Evolutionary conservation across 805 yeast species (phyloP).

Genomic region (Wickerhamomyces sydowiorum): DNA sequence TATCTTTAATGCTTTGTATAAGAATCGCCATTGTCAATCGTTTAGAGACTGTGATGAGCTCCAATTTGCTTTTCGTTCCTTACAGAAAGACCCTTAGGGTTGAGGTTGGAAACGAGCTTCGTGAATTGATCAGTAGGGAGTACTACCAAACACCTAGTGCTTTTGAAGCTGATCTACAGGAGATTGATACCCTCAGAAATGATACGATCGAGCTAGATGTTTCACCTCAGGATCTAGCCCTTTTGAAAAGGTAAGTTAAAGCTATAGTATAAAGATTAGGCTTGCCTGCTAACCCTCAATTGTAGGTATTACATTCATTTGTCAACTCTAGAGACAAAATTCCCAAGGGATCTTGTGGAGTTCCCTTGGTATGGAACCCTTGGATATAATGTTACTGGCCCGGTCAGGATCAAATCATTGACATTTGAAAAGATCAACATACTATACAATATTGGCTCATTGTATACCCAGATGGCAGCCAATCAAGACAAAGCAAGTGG

Average conservation of each 20-base stretch:
- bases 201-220: conserved; percentile 30
- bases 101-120: conserved; percentile 33
- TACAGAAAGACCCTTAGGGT: conserved; percentile 39
- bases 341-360: conserved; percentile 54
- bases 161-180: conserved; percentile 36
- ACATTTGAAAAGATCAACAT: conserved; percentile 57
- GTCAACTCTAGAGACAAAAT: conserved; percentile 40
- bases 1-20: background rate
- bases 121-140: conserved; percentile 41
- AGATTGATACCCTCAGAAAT: conserved; percentile 39
- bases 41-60: conserved; percentile 6
- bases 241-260: conserved; percentile 21
- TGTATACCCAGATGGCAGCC: conserved; percentile 52
- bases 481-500: conserved; percentile 35
- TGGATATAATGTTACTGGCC: conserved; percentile 47
- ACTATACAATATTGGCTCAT: conserved; percentile 62
- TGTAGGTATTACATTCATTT: conserved; percentile 42
- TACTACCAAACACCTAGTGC: conserved; percentile 37
- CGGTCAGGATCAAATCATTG: conserved; percentile 41
- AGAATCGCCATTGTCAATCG: background rate
- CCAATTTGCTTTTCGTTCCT: conserved; percentile 46
- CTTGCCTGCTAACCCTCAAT: background rate
- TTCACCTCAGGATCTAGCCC: conserved; percentile 29
- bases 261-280: background rate
- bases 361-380: conserved; percentile 74